Conservation (phyloP, 148 eudicot species). For the Amaranthus cruentus region DNA sequence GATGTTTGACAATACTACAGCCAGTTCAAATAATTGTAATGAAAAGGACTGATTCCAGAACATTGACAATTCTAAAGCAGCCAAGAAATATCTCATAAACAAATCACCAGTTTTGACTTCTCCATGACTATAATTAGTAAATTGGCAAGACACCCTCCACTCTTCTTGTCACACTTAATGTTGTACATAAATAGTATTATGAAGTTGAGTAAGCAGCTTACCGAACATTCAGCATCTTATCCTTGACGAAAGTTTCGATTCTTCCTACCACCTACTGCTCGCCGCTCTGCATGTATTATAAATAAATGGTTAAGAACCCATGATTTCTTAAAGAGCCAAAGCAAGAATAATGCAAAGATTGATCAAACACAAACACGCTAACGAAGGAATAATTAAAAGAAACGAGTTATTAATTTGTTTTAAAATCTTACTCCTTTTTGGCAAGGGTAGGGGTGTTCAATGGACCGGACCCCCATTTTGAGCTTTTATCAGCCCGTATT, state of each 20-base stretch:
- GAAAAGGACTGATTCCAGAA: slow-evolving; percentile 16
- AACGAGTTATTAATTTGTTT: too few species aligned
- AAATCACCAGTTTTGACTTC: not conserved
- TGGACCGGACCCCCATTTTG: too few species aligned
- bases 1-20: slow-evolving; percentile 16
- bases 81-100: slow-evolving; percentile 19
- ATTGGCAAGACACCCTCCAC: not conserved
- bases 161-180: slow-evolving; percentile 19
- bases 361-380: not conserved
- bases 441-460: too few species aligned
- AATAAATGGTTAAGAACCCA: not conserved
- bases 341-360: not conserved
- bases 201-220: slow-evolving; percentile 5
- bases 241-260: slow-evolving; percentile 9
- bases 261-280: slow-evolving; percentile 12
- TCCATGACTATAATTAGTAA: slow-evolving; percentile 11
- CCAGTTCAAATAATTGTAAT: not conserved
- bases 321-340: slow-evolving; percentile 2
- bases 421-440: too few species aligned
- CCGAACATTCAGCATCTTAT: slow-evolving; percentile 21
- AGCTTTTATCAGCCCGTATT: too few species aligned
- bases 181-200: not conserved
- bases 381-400: too few species aligned
- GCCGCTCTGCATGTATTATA: not conserved
- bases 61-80: slow-evolving; percentile 17